Conservation (phyloP, 2,329 filamentous ascomycete species). For the Pseudophaeomoniella oleicola region DNA sequence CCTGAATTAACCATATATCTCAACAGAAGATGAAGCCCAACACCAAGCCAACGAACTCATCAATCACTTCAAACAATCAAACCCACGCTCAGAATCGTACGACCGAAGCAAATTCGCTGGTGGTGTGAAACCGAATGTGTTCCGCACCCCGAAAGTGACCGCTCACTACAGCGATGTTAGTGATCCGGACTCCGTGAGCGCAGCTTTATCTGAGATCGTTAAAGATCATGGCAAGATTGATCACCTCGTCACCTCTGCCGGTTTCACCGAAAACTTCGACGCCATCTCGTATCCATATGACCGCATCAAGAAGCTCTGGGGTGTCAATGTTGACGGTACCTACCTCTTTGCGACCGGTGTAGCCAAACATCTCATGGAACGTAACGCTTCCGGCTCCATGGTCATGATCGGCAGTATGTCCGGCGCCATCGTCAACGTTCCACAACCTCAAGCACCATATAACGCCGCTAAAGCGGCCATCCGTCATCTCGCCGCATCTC, state of each 20-base stretch:
- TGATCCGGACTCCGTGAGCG: conserved; percentile 61
- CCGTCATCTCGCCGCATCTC: conserved; percentile 68
- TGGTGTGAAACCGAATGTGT: conserved; percentile 5
- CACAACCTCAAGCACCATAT: conserved; percentile 85
- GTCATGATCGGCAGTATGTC: conserved; percentile 96
- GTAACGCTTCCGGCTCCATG: conserved; percentile 63
- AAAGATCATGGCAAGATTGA: conserved; percentile 67
- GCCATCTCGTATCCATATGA: conserved; percentile 83
- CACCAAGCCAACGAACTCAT: conserved; percentile 61
- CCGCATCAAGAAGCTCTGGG: conserved; percentile 84
- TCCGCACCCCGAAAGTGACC: conserved; percentile 64
- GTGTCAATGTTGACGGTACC: conserved; percentile 64
- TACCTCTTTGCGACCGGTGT: conserved; percentile 22
- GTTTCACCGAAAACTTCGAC: conserved; percentile 91
- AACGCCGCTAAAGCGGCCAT: conserved; percentile 89
- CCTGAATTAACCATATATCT: conserved; percentile 1
- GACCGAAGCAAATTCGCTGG: conserved; percentile 6
- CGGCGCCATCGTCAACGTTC: conserved; percentile 83
- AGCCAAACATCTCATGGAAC: conserved; percentile 63
- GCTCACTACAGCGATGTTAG: conserved; percentile 84
- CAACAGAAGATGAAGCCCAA: conserved; percentile 66
- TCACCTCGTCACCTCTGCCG: conserved; percentile 86
- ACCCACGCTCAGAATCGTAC: conserved; percentile 37
- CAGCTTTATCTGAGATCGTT: conserved; percentile 56
- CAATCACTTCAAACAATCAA: conserved; percentile 62